Percentiles rank a stretch among this genome's conserved stretches.
phyloP scores from a whole-genome alignment of 495 filamentous ascomycete genomes.

The Penicillium cataractarum region DNA sequence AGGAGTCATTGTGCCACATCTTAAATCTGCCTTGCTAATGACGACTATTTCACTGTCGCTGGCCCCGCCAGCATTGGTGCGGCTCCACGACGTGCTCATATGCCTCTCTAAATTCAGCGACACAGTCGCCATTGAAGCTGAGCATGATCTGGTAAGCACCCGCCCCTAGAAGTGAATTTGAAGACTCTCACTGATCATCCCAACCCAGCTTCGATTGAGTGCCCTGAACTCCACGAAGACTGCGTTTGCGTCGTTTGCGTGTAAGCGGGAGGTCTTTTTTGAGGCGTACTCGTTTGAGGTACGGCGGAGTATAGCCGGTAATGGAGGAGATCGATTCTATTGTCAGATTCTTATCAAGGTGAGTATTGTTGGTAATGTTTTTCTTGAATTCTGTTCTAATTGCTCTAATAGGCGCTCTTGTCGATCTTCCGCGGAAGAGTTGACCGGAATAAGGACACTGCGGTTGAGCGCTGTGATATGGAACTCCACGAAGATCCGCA shows the following conservation, averaged over 20 bases:
- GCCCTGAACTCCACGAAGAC: conserved; percentile 92
- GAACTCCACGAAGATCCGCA: conserved; percentile 73
- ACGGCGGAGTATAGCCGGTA: conserved; percentile 11
- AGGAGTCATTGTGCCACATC: neutral
- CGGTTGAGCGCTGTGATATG: conserved; percentile 86
- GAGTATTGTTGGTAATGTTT: conserved; percentile 4
- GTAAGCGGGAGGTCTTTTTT: conserved; percentile 79
- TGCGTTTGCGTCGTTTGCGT: conserved; percentile 81
- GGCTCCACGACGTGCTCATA: conserved; percentile 79
- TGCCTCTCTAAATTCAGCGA: conserved; percentile 95
- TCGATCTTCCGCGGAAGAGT: conserved; percentile 73
- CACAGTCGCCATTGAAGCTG: conserved; percentile 82
- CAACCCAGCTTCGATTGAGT: conserved; percentile 70
- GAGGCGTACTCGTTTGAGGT: conserved; percentile 61
- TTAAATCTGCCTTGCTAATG: neutral
- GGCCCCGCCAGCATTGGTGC: conserved; percentile 69
- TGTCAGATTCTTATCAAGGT: conserved; percentile 77
- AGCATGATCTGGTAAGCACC: conserved; percentile 65
- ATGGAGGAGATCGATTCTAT: conserved; percentile 60
- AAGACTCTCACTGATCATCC: neutral
- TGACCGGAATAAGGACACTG: conserved; percentile 73
- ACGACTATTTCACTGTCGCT: conserved; percentile 65
- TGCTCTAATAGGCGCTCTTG: conserved; percentile 59
- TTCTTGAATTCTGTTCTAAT: neutral
- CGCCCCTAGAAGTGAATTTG: neutral